phyloP scores from a whole-genome alignment of 2,329 filamentous ascomycete species.

The Monilinia fructigena region DNA sequence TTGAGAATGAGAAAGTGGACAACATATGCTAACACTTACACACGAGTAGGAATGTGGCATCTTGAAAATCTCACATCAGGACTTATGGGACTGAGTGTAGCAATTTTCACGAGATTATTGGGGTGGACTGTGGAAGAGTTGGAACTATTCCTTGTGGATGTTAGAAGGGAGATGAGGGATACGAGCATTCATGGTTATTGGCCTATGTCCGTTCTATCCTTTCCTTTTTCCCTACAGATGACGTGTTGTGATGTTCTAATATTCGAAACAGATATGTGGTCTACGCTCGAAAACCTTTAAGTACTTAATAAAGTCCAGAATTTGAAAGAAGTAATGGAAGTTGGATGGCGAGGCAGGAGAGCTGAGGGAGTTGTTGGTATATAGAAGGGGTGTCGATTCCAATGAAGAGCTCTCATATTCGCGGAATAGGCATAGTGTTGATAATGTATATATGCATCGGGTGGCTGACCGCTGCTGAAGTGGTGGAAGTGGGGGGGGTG shows the following conservation, averaged over 20 bases:
- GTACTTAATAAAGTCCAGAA: background rate
- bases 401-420: background rate
- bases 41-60: conserved; percentile 15
- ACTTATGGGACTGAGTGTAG: conserved; percentile 35
- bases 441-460: background rate
- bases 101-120: conserved; percentile 50
- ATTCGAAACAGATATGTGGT: background rate
- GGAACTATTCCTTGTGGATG: conserved; percentile 49
- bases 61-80: conserved; percentile 1
- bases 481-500: background rate
- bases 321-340: too few relatives aligned
- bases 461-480: too few relatives aligned
- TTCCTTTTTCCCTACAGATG: background rate
- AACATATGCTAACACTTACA: background rate
- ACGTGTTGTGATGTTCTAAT: background rate
- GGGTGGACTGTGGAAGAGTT: conserved; percentile 49
- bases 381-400: background rate
- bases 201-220: conserved; percentile 50
- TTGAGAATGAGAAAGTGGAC: too few relatives aligned
- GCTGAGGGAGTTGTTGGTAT: background rate
- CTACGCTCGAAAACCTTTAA: conserved; percentile 6
- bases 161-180: conserved; percentile 48
- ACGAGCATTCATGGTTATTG: conserved; percentile 48
- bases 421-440: background rate
- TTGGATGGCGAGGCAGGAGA: background rate